phyloP scores from a whole-genome alignment of 148 eudicot genomes.

The Amaranthus palmeri region DNA sequence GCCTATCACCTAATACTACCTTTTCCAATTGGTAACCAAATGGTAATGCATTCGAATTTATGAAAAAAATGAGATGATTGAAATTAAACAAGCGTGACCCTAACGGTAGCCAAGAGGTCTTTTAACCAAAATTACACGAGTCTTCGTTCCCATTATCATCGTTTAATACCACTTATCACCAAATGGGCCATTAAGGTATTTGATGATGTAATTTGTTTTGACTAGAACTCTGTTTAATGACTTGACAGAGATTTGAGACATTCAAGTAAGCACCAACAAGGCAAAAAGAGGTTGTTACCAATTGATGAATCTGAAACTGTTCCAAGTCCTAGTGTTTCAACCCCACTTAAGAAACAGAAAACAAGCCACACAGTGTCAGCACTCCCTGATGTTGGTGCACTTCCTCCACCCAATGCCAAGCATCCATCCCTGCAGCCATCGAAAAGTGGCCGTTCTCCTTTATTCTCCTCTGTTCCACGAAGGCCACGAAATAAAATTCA shows the following conservation, averaged over 20 bases:
- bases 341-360: constrained; percentile 75
- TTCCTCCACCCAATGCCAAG: constrained; percentile 33
- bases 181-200: too few relatives aligned
- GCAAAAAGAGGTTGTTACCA: constrained; percentile 44
- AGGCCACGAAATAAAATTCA: constrained; percentile 37
- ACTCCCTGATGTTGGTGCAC: constrained; percentile 53
- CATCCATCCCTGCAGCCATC: constrained; percentile 52
- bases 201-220: not conserved
- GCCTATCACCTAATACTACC: too few relatives aligned
- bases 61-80: too few relatives aligned
- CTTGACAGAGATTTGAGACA: constrained; percentile 82
- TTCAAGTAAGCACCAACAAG: constrained; percentile 52
- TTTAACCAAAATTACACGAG: too few relatives aligned
- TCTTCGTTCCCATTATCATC: too few relatives aligned
- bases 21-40: too few relatives aligned
- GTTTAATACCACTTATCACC: too few relatives aligned
- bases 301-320: constrained; percentile 58
- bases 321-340: constrained; percentile 83
- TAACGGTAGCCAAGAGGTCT: too few relatives aligned
- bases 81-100: too few relatives aligned
- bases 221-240: constrained; percentile 18
- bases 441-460: constrained; percentile 47
- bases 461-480: constrained; percentile 39
- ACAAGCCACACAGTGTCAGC: constrained; percentile 54
- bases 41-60: too few relatives aligned